Conservation (phyloP, 1,284 basidiomycete genomes). For the Phlebopus sp. region DNA sequence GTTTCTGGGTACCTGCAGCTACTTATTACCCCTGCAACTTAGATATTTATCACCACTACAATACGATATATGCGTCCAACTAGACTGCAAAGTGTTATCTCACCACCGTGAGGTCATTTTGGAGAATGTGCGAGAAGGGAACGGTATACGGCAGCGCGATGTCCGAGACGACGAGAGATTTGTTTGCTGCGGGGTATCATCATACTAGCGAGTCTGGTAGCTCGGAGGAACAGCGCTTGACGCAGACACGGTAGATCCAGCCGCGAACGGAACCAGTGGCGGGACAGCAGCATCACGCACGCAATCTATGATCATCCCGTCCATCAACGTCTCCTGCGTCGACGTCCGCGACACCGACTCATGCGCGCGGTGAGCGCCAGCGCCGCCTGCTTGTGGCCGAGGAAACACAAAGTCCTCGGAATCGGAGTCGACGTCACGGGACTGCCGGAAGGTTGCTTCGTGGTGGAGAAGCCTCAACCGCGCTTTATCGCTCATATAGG, state of each 20-base stretch:
- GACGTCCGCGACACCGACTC: too few relatives aligned
- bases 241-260: too few relatives aligned
- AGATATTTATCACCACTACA: neutral
- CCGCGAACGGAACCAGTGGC: too few relatives aligned
- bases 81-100: too few relatives aligned
- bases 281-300: too few relatives aligned
- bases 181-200: neutral
- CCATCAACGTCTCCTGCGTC: too few relatives aligned
- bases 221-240: neutral
- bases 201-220: slow-evolving; percentile 1
- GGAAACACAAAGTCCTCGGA: neutral
- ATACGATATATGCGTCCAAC: too few relatives aligned
- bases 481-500: slow-evolving; percentile 3
- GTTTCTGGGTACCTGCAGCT: too few relatives aligned
- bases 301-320: too few relatives aligned
- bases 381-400: neutral
- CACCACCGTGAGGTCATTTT: too few relatives aligned
- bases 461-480: neutral
- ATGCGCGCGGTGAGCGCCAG: neutral
- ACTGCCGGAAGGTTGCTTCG: neutral
- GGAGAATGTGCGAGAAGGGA: neutral
- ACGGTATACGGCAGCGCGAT: too few relatives aligned
- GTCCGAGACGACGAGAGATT: too few relatives aligned
- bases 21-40: neutral
- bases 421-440: neutral